phyloP scores from a whole-genome alignment of 352 stramenopile genomes.

The Globisporangium rhizosaccharum region DNA sequence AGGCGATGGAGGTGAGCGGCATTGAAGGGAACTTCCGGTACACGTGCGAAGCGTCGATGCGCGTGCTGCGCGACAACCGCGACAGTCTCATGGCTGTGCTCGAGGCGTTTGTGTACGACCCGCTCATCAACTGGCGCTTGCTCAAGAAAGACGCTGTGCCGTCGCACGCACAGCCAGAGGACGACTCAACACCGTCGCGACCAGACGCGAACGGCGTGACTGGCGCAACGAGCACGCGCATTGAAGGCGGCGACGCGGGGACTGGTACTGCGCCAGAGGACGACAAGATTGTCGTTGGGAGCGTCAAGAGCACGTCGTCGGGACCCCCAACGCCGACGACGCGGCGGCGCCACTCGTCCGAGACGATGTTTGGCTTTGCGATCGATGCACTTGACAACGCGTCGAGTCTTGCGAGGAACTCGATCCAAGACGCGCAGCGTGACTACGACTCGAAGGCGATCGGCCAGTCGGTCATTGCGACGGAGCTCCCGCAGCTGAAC shows the following conservation, averaged over 20 bases:
- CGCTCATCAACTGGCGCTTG: slow-evolving; percentile 98
- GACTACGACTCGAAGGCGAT: slow-evolving; percentile 53
- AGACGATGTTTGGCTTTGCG: slow-evolving; percentile 56
- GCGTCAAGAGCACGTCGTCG: slow-evolving; percentile 59
- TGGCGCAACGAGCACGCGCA: neutral
- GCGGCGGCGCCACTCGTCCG: slow-evolving; percentile 56
- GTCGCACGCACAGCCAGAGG: slow-evolving; percentile 66
- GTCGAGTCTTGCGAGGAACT: slow-evolving; percentile 50
- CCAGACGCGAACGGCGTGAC: slow-evolving; percentile 8
- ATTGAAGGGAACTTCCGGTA: slow-evolving; percentile 99
- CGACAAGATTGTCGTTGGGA: slow-evolving; percentile 33
- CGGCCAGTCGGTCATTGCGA: slow-evolving; percentile 46
- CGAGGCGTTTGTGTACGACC: slow-evolving; percentile 99
- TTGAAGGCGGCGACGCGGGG: neutral
- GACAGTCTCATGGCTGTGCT: slow-evolving; percentile 99
- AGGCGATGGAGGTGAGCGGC: slow-evolving; percentile 99
- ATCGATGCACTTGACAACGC: slow-evolving; percentile 57
- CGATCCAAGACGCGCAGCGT: slow-evolving; percentile 50
- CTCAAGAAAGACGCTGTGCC: slow-evolving; percentile 83
- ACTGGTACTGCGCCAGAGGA: slow-evolving; percentile 10
- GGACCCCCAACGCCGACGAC: slow-evolving; percentile 22
- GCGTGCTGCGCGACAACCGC: slow-evolving; percentile 96
- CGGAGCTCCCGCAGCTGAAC: slow-evolving; percentile 77
- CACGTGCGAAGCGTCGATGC: slow-evolving; percentile 98
- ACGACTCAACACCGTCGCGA: slow-evolving; percentile 11